These are phyloP conservation scores for Scheffersomyces quercinus DNA, from an alignment of 1,139 yeast genomes.

Conservation along the genomic window DNA sequence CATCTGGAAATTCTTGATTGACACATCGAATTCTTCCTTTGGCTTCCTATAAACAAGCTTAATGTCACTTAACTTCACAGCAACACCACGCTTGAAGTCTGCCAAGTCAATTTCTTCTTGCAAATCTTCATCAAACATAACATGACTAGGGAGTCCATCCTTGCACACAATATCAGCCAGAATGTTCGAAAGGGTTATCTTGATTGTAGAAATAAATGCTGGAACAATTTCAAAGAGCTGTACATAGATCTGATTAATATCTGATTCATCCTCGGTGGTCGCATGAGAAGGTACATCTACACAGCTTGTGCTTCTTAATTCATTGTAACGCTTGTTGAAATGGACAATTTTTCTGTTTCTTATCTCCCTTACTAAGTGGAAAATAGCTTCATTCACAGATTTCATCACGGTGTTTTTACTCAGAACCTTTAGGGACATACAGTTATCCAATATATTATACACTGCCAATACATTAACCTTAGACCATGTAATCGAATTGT, in stretches of 20 bases:
- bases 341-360: constrained; percentile 29
- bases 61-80: constrained; percentile 26
- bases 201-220: constrained; percentile 24
- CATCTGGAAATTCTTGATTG: constrained; percentile 26
- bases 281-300: neutral
- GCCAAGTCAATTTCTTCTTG: constrained; percentile 34
- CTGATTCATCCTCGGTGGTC: neutral
- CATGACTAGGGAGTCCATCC: constrained; percentile 42
- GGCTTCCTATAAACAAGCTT: constrained; percentile 23
- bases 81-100: constrained; percentile 43
- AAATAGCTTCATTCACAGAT: constrained; percentile 41
- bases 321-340: constrained; percentile 28
- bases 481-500: constrained; percentile 29
- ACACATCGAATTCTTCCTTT: constrained; percentile 20
- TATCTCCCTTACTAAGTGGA: constrained; percentile 36
- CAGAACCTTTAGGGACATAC: constrained; percentile 24
- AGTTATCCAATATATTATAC: constrained; percentile 25
- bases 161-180: constrained; percentile 43
- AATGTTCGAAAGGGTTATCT: constrained; percentile 25
- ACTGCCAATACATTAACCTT: constrained; percentile 29
- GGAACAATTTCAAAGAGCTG: constrained; percentile 38
- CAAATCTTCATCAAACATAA: constrained; percentile 23
- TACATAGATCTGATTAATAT: constrained; percentile 8
- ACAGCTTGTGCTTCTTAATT: constrained; percentile 6
- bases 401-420: constrained; percentile 30